Base-by-base conservation (phyloP, 148 eudicot genomes). In the Fagopyrum tataricum region DNA sequence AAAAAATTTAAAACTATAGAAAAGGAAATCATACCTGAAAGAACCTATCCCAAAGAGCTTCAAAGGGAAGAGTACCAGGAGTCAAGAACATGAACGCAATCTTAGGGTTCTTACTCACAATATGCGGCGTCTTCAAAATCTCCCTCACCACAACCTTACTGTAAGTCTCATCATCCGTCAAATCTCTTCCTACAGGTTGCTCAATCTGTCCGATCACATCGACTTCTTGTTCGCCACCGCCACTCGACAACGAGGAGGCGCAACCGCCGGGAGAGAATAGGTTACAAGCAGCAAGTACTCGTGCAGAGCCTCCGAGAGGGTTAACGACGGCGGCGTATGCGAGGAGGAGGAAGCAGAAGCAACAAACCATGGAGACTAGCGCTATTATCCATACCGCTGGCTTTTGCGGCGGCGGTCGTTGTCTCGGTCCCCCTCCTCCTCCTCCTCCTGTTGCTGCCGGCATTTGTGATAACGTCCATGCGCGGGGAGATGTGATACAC, bases 41-140 rank as follows among this genome's bases (percentile, higher is more conserved):
- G 69, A 70, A 70, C 4, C 5, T 44, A 23, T 70, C 72, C 72
- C 72, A 70, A 1, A 70, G 72, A 1, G 5, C 13, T 10, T 70
- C 72, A 44, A 70, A 70, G 26, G 72, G 72, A 4, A 70, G 72
- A 6, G 72, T 70, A 9, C 52, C 52, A 2, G 72, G 72, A 4
- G 72, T 70, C 7, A 70, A 51, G 52, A 70, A 70, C 72, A 70
- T 70, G 72, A 70, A 70, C 37, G 72, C 72, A 43, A 70, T 20
- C 17, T 70, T 70, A 10, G 72, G 72, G 52, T 70, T 70, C 1
- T 39, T 44, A 1, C 51, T 70, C 51, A 10, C 7, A 5, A 70
- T 7, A 13, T 49, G 26, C 15, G 72, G 72, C 15, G 52, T 70
- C 39, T 43, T 70, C 26, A 70, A 11, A 2, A 70, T 70, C 52